Evolutionary conservation across 2,329 filamentous ascomycete species (phyloP), one percentile per base, ranked within the genome.

Genomic region (Ophiostoma angusticollis): DNA sequence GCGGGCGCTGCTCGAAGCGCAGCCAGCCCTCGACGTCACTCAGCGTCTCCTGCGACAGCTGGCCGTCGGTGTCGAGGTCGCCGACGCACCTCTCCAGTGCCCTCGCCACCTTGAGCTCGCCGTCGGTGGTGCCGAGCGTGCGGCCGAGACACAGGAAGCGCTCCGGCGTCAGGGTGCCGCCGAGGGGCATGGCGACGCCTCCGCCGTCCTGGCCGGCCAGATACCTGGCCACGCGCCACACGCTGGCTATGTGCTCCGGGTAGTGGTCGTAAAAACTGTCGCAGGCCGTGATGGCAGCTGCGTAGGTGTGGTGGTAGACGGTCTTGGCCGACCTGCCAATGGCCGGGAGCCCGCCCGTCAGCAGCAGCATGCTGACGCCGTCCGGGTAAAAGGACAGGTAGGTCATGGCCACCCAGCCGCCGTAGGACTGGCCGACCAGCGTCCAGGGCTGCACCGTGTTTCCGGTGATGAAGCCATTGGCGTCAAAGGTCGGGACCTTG

Each of bases 341-440:
- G 0, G 81, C 78, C 29, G 79, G 71, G 35, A 85, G 58, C 1
- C 80, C 81, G 27, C 79, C 81, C 22, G 72, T 72, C 8, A 78
- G 59, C 51, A 81, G 82, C 3, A 71, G 68, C 54, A 80, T 74
- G 25, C 64, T 63, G 13, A 85, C 52, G 1, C 74, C 72, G 38
- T 73, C 63, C 0, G 78, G 75, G 45, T 62, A 72, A 49, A 76
- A 72, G 0, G 75, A 81, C n/a, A 84, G 63, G 52, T 84, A 85
- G 1, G 73, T 79, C 7, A 74, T 64, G n/a, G 67, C 67, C 45
- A 80, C 78, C 57, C 84, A 86, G 0, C 81, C 80, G 22, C 81
- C 81, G 52, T 81, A 86, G 23, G 72, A 78, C 56, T 85, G 80
- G 3, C 80, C 80, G 46, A 83, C 68, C 22, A 82, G 62, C 23